Evolutionary conservation across 306 rosid species (phyloP), one percentile per base, ranked within the genome.

Genomic region (Cicer yamashitae): DNA sequence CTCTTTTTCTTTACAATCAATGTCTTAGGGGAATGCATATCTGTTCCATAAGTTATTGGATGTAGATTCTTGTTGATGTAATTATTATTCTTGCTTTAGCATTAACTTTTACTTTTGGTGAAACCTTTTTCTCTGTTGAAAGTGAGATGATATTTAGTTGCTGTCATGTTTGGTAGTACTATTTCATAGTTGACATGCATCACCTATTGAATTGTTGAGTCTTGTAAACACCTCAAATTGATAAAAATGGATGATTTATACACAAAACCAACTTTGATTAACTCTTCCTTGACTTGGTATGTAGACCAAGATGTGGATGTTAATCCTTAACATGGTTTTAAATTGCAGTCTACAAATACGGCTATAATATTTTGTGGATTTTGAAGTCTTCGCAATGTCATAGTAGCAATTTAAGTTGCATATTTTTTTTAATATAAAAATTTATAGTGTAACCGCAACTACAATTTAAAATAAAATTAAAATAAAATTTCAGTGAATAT

Each of bases 41-140:
- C 60, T 75, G 75, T 78, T 79, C 73, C 74, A 75, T 75, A 75
- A 70, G 80, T 78, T 50, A 62, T 83, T 83, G 82, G 59, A 65
- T 77, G 78, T 84, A 84, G 83, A 70, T 77, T 71, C 71, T 73
- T 80, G 88, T 86, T 79, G 82, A 75, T 84, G 87, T 86, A 68
- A 81, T 84, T 86, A 84, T 81, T 78, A 71, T 54, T 20, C 52
- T 54, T 83, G 82, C 89, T 83, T 83, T 80, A 60, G 52, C 79
- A 52, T 70, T 78, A 37, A 58, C 70, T 78, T 85, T 86, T 78
- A 50, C 85, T 86, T 81, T 81, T 79, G 82, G 15, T 78, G 84
- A 76, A 79, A 64, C 84, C 51, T 81, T 57, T 79, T 72, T 70
- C 54, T 78, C 18, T 70, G 70, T 53, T 65, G 83, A 73, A 76